These are phyloP conservation scores for Vigna nakashimae DNA, from an alignment of 306 rosid species.

Conservation along the genomic window DNA sequence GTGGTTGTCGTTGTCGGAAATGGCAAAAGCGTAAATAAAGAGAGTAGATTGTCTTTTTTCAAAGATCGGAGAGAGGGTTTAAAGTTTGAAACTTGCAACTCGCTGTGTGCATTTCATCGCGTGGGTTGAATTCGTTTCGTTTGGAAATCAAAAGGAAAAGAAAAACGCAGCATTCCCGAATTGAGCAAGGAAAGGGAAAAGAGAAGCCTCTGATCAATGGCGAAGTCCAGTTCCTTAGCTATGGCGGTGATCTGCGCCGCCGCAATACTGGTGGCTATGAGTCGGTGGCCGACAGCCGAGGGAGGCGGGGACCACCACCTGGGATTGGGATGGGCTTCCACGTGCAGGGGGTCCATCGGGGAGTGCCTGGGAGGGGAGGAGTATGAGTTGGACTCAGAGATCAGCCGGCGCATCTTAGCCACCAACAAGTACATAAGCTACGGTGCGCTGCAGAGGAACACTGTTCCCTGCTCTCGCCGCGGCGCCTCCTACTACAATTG, in stretches of 20 bases:
- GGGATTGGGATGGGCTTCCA: conserved; percentile 46
- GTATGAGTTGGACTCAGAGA: conserved; percentile 74
- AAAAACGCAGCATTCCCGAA: not conserved
- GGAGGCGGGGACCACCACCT: conserved; percentile 51
- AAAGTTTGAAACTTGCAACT: conserved; percentile 7
- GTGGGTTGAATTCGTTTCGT: not conserved
- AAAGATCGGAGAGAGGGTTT: not conserved
- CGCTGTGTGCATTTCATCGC: not conserved
- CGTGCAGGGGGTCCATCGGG: conserved; percentile 67
- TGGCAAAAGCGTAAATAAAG: conserved; percentile 52
- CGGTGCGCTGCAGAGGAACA: conserved; percentile 86
- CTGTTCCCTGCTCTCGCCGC: conserved; percentile 89
- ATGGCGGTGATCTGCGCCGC: conserved; percentile 65
- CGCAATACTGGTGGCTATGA: conserved; percentile 38
- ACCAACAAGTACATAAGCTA: conserved; percentile 77
- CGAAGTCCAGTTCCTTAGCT: conserved; percentile 43
- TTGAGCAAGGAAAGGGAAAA: not conserved
- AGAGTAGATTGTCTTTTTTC: conserved; percentile 11
- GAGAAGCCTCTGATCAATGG: conserved; percentile 44
- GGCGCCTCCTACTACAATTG: conserved; percentile 95
- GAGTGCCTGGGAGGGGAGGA: conserved; percentile 66
- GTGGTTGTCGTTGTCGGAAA: not conserved
- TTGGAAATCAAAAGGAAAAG: not conserved
- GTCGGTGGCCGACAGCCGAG: conserved; percentile 46
- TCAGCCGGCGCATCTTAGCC: conserved; percentile 81